These are phyloP conservation scores for Penicillium robsamsonii DNA, from an alignment of 495 filamentous ascomycete species.

Conservation along the genomic window DNA sequence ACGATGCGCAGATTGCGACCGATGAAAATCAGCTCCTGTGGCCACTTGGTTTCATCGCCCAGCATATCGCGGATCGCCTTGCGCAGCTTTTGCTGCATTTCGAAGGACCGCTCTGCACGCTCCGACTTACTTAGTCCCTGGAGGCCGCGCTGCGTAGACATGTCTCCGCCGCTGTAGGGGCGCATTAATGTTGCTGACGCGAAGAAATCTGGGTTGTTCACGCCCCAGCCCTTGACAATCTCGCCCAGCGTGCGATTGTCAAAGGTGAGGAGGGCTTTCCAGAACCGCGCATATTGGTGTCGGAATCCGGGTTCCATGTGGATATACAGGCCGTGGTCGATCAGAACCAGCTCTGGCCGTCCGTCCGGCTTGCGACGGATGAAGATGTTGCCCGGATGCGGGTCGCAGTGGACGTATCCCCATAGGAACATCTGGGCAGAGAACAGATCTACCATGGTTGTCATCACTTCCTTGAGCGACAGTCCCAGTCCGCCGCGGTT, in stretches of 20 bases:
- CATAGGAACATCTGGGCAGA: slow-evolving; percentile 96
- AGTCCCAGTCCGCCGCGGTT: slow-evolving; percentile 78
- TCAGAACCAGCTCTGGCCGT: slow-evolving; percentile 84
- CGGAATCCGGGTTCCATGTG: slow-evolving; percentile 81
- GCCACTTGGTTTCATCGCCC: slow-evolving; percentile 88
- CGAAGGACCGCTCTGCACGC: slow-evolving; percentile 61
- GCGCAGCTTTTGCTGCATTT: slow-evolving; percentile 81
- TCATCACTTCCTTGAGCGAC: slow-evolving; percentile 82
- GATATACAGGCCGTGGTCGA: slow-evolving; percentile 96
- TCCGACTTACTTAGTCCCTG: slow-evolving; percentile 57
- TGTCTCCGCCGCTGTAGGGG: slow-evolving; percentile 83
- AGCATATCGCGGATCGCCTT: slow-evolving; percentile 81
- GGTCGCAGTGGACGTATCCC: slow-evolving; percentile 92
- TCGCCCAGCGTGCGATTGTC: slow-evolving; percentile 76
- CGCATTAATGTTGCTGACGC: slow-evolving; percentile 85
- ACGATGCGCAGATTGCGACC: slow-evolving; percentile 95
- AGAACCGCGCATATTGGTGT: slow-evolving; percentile 87
- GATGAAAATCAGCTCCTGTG: slow-evolving; percentile 90
- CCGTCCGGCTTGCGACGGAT: slow-evolving; percentile 80
- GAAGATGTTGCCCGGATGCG: slow-evolving; percentile 96
- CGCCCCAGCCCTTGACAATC: slow-evolving; percentile 76
- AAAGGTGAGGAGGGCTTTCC: slow-evolving; percentile 89
- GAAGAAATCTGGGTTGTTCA: slow-evolving; percentile 85
- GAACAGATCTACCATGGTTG: slow-evolving; percentile 92
- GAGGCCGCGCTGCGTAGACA: slow-evolving; percentile 58